Evolutionary conservation across 2,329 filamentous ascomycete genomes (phyloP), one percentile per base, ranked within the genome.

Genomic region (Fusarium scirpi): DNA sequence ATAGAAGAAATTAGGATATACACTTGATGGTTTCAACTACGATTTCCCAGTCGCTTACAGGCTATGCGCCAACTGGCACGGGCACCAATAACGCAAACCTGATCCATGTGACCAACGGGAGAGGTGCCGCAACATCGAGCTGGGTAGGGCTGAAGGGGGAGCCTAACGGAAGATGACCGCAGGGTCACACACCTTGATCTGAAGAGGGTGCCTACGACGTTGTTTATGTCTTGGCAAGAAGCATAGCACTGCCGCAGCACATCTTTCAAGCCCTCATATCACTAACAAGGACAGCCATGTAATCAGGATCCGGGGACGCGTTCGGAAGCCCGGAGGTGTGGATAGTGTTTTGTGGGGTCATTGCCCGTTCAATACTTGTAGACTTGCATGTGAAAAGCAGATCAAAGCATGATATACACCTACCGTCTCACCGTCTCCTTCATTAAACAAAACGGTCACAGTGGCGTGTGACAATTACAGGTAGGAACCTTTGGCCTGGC

Each of bases 151-250:
- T 75, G 70, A 74, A 58, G 40, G 24, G 24, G 54, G 56, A 46
- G 57, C 27, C 20, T 27, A 60, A 55, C 73, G 73, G 73, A 75
- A 76, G 73, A 74, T 76, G 70, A 41, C 73, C 73, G 73, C 57
- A 58, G 65, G 32, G 27, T 24, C 67, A 63, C 34, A 45, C 69
- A 52, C 41, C 56, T 51, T 30, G 49, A 30, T 47, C n/a, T 44
- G 64, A 58, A 58, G 46, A 25, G 68, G 68, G 52, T 71, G 68
- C 56, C 41, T 52, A 27, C 29, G 30, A 41, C 49, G 49, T 54
- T 25, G 44, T 40, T 24, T 22, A 22, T 52, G 40, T 73, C 67
- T 71, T 73, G 67, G 70, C 70, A 46, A 43, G 32, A 55, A 25
- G 49, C 54, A 69, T 32, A 58, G 47, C 55, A 32, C 51, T 47